Base-by-base conservation (phyloP, 1,284 basidiomycete species). In the Polyporus tsugae region DNA sequence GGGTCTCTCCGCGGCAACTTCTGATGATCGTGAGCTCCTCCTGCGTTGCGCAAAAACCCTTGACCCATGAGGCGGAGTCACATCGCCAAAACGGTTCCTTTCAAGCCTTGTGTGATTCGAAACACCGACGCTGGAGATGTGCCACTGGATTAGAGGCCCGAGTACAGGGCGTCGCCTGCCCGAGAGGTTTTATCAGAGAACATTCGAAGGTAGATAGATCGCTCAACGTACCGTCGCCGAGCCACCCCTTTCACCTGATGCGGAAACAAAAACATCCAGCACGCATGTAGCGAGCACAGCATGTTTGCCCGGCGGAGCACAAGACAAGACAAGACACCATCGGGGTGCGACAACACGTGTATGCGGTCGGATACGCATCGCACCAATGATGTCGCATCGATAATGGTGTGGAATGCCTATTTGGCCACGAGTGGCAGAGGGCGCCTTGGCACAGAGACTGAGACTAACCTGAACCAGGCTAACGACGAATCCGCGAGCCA, bases 21-120 rank as follows among this genome's bases (percentile, higher is more conserved):
- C 68, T 70, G 71, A 70, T 72, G 58, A 63, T 41, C 29, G 6
- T 17, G 52, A 6, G 52, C 13, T 29, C 15, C 10, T 19, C 52
- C 52, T 35, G 15, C 33, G 35, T 17, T 7, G 15, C 11, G 52
- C 22, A 49, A 25, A 36, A 58, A 9, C 57, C 17, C 25, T 25
- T 36, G 68, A 38, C 59, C 35, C 25, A 29, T 38, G 49, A 15
- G 55, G 66, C 59, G 60, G 13, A 38, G 35, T 19, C 19, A 49
- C 17, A 63, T 49, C 42, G 35, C 58, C 39, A 58, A 38, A 25
- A 25, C 4, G 19, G 46, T 25, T 22, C 46, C 9, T 25, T 4
- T 35, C 15, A 11, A 35, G 15, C 29, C 36, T 25, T 60, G 38
- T 35, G 13, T 41, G 58, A 25, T 49, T 49, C n/a, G n/a, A 19